Percentiles rank a stretch among this genome's conserved stretches.
These are phyloP conservation scores for Saturnispora bothae DNA, from an alignment of 805 yeast species.

Conservation along the genomic window DNA sequence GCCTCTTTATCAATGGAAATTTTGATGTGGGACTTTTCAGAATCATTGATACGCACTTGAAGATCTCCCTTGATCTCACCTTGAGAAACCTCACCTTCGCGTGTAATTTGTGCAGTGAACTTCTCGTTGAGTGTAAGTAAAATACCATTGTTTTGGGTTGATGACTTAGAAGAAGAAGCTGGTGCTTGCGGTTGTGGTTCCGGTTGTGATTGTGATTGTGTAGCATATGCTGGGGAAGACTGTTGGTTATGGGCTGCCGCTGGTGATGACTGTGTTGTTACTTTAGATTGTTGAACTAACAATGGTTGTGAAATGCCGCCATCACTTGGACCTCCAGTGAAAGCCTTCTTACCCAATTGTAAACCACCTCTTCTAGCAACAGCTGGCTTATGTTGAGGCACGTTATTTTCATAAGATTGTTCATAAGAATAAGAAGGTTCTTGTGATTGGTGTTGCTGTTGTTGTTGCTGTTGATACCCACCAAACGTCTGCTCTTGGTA, in stretches of 20 bases:
- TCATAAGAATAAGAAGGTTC: slow-evolving; percentile 15
- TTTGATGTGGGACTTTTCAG: slow-evolving; percentile 57
- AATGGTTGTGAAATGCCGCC: slow-evolving; percentile 22
- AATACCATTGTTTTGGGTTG: slow-evolving; percentile 59
- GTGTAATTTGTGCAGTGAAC: slow-evolving; percentile 61
- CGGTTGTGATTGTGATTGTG: slow-evolving; percentile 16
- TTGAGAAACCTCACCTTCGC: slow-evolving; percentile 67
- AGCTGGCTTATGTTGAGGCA: background rate
- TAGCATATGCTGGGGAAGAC: slow-evolving; percentile 19
- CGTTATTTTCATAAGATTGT: slow-evolving; percentile 10
- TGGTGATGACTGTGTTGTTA: no score
- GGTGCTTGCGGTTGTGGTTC: slow-evolving; percentile 12
- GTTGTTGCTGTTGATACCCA: slow-evolving; percentile 13
- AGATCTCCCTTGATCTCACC: slow-evolving; percentile 86
- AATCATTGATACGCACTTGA: slow-evolving; percentile 75
- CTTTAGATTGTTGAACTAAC: slow-evolving; percentile 18
- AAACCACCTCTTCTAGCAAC: slow-evolving; percentile 57
- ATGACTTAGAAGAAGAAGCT: slow-evolving; percentile 23
- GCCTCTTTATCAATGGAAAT: slow-evolving; percentile 42
- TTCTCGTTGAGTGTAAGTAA: slow-evolving; percentile 70
- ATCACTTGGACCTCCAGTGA: slow-evolving; percentile 18
- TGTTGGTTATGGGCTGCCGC: no score
- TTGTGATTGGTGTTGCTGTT: slow-evolving; percentile 12
- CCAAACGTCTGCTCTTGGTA: slow-evolving; percentile 9
- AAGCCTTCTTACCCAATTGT: slow-evolving; percentile 66